Base-by-base conservation (phyloP, 768 basidiomycete genomes). In the Lactarius hengduanensis region DNA sequence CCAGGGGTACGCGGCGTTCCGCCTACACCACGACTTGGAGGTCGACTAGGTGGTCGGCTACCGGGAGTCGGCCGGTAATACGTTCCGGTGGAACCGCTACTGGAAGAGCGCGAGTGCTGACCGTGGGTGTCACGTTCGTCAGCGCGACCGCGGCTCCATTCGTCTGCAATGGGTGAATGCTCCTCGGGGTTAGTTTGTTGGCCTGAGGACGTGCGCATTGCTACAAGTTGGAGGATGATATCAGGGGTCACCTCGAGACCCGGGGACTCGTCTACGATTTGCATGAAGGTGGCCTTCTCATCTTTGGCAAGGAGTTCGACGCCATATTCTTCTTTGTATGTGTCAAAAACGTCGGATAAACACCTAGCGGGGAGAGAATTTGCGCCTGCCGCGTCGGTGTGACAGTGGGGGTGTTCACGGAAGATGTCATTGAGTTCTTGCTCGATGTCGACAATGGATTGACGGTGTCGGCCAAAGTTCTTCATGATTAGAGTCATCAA, bases 391-490 rank as follows among this genome's bases (percentile, higher is more conserved):
- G 86, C 83, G 73, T 87, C 86, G 61, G 78, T 72, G 73, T 84
- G 81, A 45, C 84, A 83, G 56, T 84, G 77, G 13, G 87, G 84
- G 72, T 92, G 89, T 40, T 83, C 79, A 63, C 80, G 78, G 74
- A 93, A 91, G 68, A 93, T 84, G 62, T 81, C 80, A 74, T 85
- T 75, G 38, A 92, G 84, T 72, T 87, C 83, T 69, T 83, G 80
- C 73, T 91, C 86, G 65, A 92, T 87, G 77, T 88, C 86, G 61
- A 80, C 82, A 55, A 91, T 81, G 50, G 89, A 90, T 73, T 90
- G 84, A 74, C 88, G 82, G 77, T 83, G 84, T 67, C 90, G 82
- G 63, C 87, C 88, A 67, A 78, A 76, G 76, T 68, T 64, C 63
- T 64, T 63, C 54, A 62, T 45, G 16, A 34, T 28, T 11, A 28